Conservation (phyloP, 345 rosid species). For the Sisymbrium altissimum region DNA sequence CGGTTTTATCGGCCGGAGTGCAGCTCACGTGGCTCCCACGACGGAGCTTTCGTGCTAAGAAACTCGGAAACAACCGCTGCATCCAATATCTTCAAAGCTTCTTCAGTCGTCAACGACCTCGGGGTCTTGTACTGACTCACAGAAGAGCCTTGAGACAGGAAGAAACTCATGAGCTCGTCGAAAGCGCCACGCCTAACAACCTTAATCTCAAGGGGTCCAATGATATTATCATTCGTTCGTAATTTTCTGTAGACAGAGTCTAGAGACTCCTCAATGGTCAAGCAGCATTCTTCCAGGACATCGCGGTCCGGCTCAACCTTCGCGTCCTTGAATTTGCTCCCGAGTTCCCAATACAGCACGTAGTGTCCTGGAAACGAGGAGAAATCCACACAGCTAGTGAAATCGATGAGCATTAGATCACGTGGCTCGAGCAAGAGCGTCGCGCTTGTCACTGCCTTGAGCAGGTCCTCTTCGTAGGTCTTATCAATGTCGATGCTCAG, state of each 20-base stretch:
- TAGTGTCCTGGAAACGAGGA: slow-evolving; percentile 77
- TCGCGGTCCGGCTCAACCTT: slow-evolving; percentile 32
- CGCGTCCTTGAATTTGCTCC: slow-evolving; percentile 27
- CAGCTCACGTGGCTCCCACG: slow-evolving; percentile 41
- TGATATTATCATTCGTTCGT: slow-evolving; percentile 60
- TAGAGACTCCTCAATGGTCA: slow-evolving; percentile 60
- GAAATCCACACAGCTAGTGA: slow-evolving; percentile 74
- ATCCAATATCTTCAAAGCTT: slow-evolving; percentile 52
- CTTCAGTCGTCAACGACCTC: slow-evolving; percentile 61
- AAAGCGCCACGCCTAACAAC: slow-evolving; percentile 67
- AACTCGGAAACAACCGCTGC: slow-evolving; percentile 51
- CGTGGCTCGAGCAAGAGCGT: slow-evolving; percentile 50
- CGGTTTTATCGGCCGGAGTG: neutral
- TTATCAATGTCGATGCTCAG: slow-evolving; percentile 81
- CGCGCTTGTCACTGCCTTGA: slow-evolving; percentile 66
- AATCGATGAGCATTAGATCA: slow-evolving; percentile 64
- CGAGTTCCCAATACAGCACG: slow-evolving; percentile 83
- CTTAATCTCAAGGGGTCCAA: slow-evolving; percentile 78
- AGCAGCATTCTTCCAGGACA: slow-evolving; percentile 71
- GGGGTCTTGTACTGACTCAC: slow-evolving; percentile 93
- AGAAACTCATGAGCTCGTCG: slow-evolving; percentile 73
- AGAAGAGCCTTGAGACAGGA: slow-evolving; percentile 74
- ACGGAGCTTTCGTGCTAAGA: slow-evolving; percentile 55
- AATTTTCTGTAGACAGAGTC: slow-evolving; percentile 71
- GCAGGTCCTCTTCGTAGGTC: slow-evolving; percentile 81